phyloP scores from a whole-genome alignment of 2,329 filamentous ascomycete species.

The Berkeleyomyces basicola region DNA sequence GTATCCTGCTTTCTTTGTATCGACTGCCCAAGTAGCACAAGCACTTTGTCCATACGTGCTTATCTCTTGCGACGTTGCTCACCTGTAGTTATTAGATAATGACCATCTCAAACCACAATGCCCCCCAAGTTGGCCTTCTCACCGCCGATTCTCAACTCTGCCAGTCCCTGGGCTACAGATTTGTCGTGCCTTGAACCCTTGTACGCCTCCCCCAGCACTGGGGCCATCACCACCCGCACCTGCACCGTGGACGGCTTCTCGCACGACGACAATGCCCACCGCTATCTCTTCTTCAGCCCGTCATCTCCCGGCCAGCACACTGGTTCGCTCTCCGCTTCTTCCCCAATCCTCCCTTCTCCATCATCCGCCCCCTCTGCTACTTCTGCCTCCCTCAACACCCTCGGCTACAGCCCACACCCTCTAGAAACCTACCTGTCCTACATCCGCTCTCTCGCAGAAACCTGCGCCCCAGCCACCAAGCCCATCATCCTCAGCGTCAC shows the following conservation, averaged over 20 bases:
- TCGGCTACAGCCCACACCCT: conserved; percentile 54
- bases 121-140: conserved; percentile 29
- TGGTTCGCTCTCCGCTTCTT: conserved; percentile 15
- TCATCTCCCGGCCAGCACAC: background rate
- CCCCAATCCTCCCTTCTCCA: conserved; percentile 16
- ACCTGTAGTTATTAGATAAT: too few relatives aligned
- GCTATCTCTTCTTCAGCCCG: conserved; percentile 48
- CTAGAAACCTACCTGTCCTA: conserved; percentile 42
- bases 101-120: background rate
- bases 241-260: conserved; percentile 47
- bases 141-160: conserved; percentile 57
- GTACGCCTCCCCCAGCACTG: conserved; percentile 44
- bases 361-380: conserved; percentile 15
- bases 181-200: conserved; percentile 43
- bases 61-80: too few relatives aligned
- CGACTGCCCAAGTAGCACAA: too few relatives aligned
- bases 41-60: too few relatives aligned
- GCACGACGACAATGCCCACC: conserved; percentile 43
- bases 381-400: conserved; percentile 45
- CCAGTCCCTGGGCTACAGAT: conserved; percentile 59
- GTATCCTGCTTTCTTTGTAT: too few relatives aligned
- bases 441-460: conserved; percentile 30
- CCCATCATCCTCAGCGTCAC: conserved; percentile 57
- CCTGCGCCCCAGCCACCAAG: conserved; percentile 25
- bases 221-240: conserved; percentile 60